A percentile compares a stretch with the other conserved stretches of the same genome.
These are phyloP conservation scores for Amauroascus niger DNA, from an alignment of 2,329 filamentous ascomycete genomes.

Conservation along the genomic window DNA sequence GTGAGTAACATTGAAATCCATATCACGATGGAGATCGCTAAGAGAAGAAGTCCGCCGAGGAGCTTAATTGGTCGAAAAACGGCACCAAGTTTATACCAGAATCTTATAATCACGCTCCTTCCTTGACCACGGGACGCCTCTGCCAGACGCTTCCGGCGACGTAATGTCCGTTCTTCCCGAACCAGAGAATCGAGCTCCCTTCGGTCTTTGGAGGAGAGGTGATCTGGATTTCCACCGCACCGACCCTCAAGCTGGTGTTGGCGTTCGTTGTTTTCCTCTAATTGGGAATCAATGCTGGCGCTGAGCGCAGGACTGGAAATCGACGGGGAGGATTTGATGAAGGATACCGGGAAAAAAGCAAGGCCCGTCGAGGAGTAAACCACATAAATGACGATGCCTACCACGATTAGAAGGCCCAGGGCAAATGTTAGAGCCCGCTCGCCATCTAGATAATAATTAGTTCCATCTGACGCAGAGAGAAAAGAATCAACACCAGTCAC, in stretches of 20 bases:
- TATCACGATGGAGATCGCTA: slow-evolving; percentile 63
- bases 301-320: slow-evolving; percentile 72
- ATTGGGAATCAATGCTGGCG: slow-evolving; percentile 65
- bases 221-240: slow-evolving; percentile 62
- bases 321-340: slow-evolving; percentile 85
- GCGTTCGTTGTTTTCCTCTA: slow-evolving; percentile 81
- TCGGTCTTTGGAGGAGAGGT: slow-evolving; percentile 72
- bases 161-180: slow-evolving; percentile 83
- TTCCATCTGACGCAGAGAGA: neutral
- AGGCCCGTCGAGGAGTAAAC: slow-evolving; percentile 83
- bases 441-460: slow-evolving; percentile 47
- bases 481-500: slow-evolving; percentile 21
- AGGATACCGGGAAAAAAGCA: slow-evolving; percentile 74
- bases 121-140: slow-evolving; percentile 68
- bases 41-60: slow-evolving; percentile 67
- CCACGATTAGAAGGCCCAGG: slow-evolving; percentile 73
- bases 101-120: slow-evolving; percentile 60
- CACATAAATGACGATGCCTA: slow-evolving; percentile 77
- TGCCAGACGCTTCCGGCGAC: slow-evolving; percentile 78
- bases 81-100: slow-evolving; percentile 71
- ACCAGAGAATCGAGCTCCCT: slow-evolving; percentile 79
- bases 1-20: slow-evolving; percentile 94
- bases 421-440: slow-evolving; percentile 88
- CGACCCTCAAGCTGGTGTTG: slow-evolving; percentile 85
- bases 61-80: slow-evolving; percentile 83